These are phyloP conservation scores for Arthrocladium fulminans DNA, from an alignment of 2,329 filamentous ascomycete species.

Conservation along the genomic window DNA sequence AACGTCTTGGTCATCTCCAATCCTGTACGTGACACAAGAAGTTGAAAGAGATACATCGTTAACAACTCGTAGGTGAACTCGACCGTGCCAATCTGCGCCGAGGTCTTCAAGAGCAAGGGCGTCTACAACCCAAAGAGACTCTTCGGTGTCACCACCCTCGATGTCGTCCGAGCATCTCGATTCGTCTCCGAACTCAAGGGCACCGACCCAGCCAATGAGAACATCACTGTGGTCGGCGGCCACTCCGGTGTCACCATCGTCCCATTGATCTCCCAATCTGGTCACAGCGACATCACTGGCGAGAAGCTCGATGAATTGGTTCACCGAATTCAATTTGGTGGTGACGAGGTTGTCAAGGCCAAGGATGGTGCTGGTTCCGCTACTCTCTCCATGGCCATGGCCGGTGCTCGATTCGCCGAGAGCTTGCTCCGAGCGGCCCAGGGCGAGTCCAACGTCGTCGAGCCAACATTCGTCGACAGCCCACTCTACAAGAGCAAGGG, in stretches of 20 bases:
- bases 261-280: constrained; percentile 90
- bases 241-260: constrained; percentile 99
- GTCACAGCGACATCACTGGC: constrained; percentile 72
- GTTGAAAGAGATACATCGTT: background rate
- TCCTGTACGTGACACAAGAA: constrained; percentile 51
- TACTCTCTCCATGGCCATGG: constrained; percentile 97
- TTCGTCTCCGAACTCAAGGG: constrained; percentile 94
- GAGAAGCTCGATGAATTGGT: constrained; percentile 74
- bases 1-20: constrained; percentile 98
- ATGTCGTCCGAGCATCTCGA: constrained; percentile 92
- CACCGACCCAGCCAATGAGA: constrained; percentile 84
- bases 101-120: constrained; percentile 89
- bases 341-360: constrained; percentile 92
- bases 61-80: constrained; percentile 65
- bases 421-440: constrained; percentile 84
- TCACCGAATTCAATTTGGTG: constrained; percentile 93
- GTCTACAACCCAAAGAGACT: constrained; percentile 99
- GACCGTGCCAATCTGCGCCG: constrained; percentile 92
- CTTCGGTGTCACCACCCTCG: constrained; percentile 98
- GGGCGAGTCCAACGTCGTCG: constrained; percentile 88
- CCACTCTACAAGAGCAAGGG: constrained; percentile 98
- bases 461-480: constrained; percentile 95
- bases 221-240: constrained; percentile 91
- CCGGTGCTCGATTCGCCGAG: constrained; percentile 77
- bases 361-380: constrained; percentile 87